Conservation (phyloP, 2,329 filamentous ascomycete species). For the Acrodontium crateriforme region DNA sequence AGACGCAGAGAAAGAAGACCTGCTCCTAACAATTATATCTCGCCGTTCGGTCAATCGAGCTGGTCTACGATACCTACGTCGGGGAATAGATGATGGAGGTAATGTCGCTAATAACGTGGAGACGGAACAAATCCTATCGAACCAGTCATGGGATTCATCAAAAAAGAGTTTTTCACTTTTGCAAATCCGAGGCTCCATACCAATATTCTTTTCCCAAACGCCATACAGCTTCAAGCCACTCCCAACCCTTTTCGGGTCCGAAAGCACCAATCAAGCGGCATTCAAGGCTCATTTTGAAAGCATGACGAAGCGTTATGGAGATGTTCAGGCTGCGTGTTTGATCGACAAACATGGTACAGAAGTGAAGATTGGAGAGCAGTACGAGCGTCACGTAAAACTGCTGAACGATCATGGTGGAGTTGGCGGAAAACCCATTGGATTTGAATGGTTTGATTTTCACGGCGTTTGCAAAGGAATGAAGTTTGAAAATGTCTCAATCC, state of each 20-base stretch:
- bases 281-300: constrained; percentile 67
- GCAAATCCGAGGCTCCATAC: constrained; percentile 82
- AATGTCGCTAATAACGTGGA: constrained; percentile 83
- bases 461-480: constrained; percentile 88
- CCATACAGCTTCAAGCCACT: constrained; percentile 86
- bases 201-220: constrained; percentile 86
- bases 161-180: constrained; percentile 66
- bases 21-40: constrained; percentile 83
- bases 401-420: constrained; percentile 50
- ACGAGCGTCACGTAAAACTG: constrained; percentile 51
- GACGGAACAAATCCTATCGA: constrained; percentile 83
- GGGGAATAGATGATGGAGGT: constrained; percentile 82
- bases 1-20: constrained; percentile 23
- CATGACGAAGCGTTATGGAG: constrained; percentile 56
- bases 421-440: constrained; percentile 43
- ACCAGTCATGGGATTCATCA: constrained; percentile 47
- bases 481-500: constrained; percentile 79
- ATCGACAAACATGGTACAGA: constrained; percentile 84
- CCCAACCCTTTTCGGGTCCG: constrained; percentile 68
- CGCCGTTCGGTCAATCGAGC: constrained; percentile 74
- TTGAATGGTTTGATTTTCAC: constrained; percentile 98
- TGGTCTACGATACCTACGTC: constrained; percentile 75
- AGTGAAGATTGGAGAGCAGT: constrained; percentile 62
- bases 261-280: constrained; percentile 62
- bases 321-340: constrained; percentile 65